Base-by-base conservation (phyloP, 805 yeast genomes). In the Lipomyces sp. region DNA sequence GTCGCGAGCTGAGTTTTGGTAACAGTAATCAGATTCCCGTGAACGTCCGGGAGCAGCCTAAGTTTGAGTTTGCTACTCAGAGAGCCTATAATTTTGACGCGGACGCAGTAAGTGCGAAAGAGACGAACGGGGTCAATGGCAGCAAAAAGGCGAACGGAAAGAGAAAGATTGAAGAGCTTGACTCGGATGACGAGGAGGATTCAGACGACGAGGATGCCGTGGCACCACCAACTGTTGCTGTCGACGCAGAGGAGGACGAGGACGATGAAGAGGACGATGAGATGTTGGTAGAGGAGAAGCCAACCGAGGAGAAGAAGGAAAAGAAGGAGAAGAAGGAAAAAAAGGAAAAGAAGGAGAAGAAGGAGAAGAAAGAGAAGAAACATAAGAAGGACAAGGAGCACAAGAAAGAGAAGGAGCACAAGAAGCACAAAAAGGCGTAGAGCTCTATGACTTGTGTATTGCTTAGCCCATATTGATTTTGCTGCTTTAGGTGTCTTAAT, bases 1-100 rank as follows among this genome's bases (percentile, higher is more conserved):
- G 98, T 62, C 87, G 96, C 73, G 98, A 93, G 70, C 73, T 90
- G 68, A 7, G 8, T 19, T 13, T 16, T 6, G 22, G 22, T 13
- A 34, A 34, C 8, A 16, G 38, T 8, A 34, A 84, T 96, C 76
- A 57, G 67, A 49, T 81, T n/a, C 58, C 95, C 49, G 82, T 87
- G 61, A 82, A 80, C 55, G 86, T 84, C 70, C 60, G 62, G 40
- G 86, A 86, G 64, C 84, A 83, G 68, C 83, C 84, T 69, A 91
- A 90, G 80, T 83, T 89, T 60, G 95, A 86, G 57, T 78, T 91
- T 62, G 73, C 87, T 47, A 91, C 87, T 68, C 82, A 91, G 45
- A 78, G 84, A 70, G 86, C 91, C 51, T 93, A 93, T 74, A 93
- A 91, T 66, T 95, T 87, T 36, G 98, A 90, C 68, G 98, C 97